These are phyloP conservation scores for Galeopsis tetrahit DNA, from an alignment of 257 asterid species.

Conservation along the genomic window DNA sequence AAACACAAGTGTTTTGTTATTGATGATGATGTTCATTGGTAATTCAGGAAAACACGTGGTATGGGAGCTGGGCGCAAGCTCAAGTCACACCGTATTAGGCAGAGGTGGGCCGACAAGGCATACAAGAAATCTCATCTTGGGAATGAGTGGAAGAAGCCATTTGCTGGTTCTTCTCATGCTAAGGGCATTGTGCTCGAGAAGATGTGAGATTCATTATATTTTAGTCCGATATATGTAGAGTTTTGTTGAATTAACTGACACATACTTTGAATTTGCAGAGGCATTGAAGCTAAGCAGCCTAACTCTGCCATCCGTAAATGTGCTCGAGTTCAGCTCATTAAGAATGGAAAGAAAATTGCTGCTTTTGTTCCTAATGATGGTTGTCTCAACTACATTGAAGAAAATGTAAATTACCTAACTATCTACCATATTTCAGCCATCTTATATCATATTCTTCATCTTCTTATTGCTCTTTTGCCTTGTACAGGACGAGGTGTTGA, in stretches of 20 bases:
- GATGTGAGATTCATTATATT: conserved; percentile 38
- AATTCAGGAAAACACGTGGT: conserved; percentile 58
- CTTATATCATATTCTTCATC: not conserved
- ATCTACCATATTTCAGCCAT: not conserved
- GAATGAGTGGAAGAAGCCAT: conserved; percentile 66
- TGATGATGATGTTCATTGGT: not conserved
- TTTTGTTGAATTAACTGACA: not conserved
- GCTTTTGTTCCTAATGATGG: conserved; percentile 70
- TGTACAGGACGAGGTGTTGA: conserved; percentile 60
- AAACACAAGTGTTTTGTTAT: not conserved
- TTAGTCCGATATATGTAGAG: not conserved
- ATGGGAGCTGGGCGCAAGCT: conserved; percentile 79
- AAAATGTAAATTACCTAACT: conserved; percentile 50
- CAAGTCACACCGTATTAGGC: conserved; percentile 59
- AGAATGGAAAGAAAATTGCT: conserved; percentile 70
- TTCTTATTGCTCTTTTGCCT: not conserved
- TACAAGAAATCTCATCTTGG: conserved; percentile 69
- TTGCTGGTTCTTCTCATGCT: conserved; percentile 68
- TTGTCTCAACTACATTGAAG: conserved; percentile 63
- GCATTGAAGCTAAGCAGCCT: conserved; percentile 71
- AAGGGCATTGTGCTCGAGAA: conserved; percentile 70
- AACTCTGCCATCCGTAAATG: conserved; percentile 74
- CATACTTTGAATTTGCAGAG: conserved; percentile 42
- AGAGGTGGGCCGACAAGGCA: conserved; percentile 65
- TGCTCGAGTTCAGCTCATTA: conserved; percentile 68